Percentiles rank a stretch among this genome's conserved stretches.
Evolutionary conservation across 2,329 filamentous ascomycete species (phyloP).

Genomic region (Amphichorda felina): DNA sequence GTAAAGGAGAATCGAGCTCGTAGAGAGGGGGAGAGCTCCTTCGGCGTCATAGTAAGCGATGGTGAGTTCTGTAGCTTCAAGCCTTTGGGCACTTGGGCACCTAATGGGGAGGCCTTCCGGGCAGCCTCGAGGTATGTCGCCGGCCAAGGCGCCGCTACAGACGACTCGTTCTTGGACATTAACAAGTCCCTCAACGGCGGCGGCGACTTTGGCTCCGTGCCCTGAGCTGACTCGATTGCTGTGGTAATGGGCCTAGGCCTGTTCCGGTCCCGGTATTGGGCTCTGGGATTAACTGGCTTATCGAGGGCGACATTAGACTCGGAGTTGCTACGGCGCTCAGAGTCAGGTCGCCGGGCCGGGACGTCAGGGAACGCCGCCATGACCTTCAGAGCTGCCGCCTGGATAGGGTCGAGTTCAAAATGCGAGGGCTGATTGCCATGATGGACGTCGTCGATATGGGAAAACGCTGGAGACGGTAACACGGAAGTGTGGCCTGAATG

Average conservation of each 20-base stretch:
- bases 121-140: slow-evolving; percentile 11
- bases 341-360: slow-evolving; percentile 6
- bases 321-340: slow-evolving; percentile 7
- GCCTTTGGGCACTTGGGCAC: too few species aligned
- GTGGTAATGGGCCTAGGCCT: slow-evolving; percentile 5
- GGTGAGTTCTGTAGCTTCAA: too few species aligned
- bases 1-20: too few species aligned
- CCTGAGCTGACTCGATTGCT: not conserved
- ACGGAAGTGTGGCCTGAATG: slow-evolving; percentile 1
- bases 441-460: not conserved
- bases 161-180: slow-evolving; percentile 9
- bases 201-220: not conserved
- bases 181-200: slow-evolving; percentile 3
- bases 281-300: too few species aligned
- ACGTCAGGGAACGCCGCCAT: slow-evolving; percentile 16
- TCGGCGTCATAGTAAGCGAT: not conserved
- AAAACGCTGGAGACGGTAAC: slow-evolving; percentile 3
- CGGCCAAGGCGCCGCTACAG: slow-evolving; percentile 5
- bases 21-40: not conserved
- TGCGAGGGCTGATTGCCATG: not conserved
- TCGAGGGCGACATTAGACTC: too few species aligned
- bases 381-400: slow-evolving; percentile 17
- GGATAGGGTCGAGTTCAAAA: slow-evolving; percentile 13
- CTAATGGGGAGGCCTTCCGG: too few species aligned
- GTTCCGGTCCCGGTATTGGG: slow-evolving; percentile 9